Percentiles rank a stretch among this genome's conserved stretches.
phyloP scores from a whole-genome alignment of 2,329 filamentous ascomycete genomes.

The Chrysosphaeria jannelii region DNA sequence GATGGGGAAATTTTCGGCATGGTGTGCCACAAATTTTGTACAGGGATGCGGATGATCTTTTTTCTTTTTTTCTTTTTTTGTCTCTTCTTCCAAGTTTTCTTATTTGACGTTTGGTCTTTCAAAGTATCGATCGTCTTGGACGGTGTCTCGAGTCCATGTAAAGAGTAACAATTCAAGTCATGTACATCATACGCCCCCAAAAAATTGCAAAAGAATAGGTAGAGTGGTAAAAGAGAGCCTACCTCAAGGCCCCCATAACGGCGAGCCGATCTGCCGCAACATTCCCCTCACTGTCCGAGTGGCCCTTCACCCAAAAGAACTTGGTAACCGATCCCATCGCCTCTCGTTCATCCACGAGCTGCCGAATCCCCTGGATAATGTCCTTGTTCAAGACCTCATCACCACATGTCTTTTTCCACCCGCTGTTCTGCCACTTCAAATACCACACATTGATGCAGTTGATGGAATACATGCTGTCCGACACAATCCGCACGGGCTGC shows the following conservation, averaged over 20 bases:
- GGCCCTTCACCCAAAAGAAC: conserved; percentile 80
- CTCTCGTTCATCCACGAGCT: conserved; percentile 38
- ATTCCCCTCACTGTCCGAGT: conserved; percentile 44
- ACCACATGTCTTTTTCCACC: conserved; percentile 44
- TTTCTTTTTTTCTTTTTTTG: too few species aligned
- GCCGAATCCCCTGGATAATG: conserved; percentile 41
- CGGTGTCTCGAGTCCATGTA: too few species aligned
- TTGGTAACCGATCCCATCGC: conserved; percentile 27
- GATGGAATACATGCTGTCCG: conserved; percentile 78
- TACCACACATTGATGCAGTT: conserved; percentile 73
- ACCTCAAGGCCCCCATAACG: conserved; percentile 37
- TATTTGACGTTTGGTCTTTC: too few species aligned
- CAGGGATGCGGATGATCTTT: too few species aligned
- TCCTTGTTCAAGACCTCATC: conserved; percentile 58
- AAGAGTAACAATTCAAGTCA: too few species aligned
- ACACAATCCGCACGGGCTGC: conserved; percentile 44
- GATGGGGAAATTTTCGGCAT: too few species aligned
- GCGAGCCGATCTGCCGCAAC: conserved; percentile 53
- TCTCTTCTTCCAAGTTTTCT: too few species aligned
- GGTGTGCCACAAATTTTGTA: too few species aligned
- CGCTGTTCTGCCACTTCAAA: conserved; percentile 39
- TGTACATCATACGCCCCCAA: too few species aligned
- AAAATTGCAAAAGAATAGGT: too few species aligned
- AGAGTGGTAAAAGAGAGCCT: too few species aligned
- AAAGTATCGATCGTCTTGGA: too few species aligned